Evolutionary conservation across 306 rosid genomes (phyloP).

Genomic region (Betula pendula): DNA sequence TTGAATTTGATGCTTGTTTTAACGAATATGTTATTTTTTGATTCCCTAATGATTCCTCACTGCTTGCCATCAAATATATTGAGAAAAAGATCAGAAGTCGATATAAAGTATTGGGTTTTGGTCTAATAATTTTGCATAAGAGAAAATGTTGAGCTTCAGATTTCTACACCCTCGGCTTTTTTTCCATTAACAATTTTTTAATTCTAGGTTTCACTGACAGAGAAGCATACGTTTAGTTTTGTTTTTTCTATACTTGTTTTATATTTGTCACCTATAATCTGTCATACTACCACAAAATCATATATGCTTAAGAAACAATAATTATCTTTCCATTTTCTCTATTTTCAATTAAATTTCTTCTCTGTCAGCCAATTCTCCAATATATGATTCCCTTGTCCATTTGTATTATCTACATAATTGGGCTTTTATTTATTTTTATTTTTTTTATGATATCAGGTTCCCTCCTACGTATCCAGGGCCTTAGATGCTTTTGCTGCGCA

Average conservation of each 20-base stretch:
- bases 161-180: neutral
- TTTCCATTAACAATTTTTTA: neutral
- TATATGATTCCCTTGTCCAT: neutral
- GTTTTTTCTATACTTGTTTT: neutral
- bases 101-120: neutral
- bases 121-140: neutral
- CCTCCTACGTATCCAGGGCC: neutral
- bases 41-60: neutral
- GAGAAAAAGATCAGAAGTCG: neutral
- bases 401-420: neutral
- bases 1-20: neutral
- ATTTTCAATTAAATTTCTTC: neutral
- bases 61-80: neutral
- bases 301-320: neutral
- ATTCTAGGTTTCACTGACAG: neutral
- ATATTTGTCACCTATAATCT: neutral
- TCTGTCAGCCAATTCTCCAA: neutral
- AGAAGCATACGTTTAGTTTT: neutral
- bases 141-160: neutral
- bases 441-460: neutral
- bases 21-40: neutral
- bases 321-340: neutral
- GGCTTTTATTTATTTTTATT: neutral
- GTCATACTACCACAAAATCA: neutral
- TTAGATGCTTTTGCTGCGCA: neutral